Percentiles rank a stretch among this genome's conserved stretches.
phyloP scores from a whole-genome alignment of 805 yeast species.

The Pichia rugopelliculosa region DNA sequence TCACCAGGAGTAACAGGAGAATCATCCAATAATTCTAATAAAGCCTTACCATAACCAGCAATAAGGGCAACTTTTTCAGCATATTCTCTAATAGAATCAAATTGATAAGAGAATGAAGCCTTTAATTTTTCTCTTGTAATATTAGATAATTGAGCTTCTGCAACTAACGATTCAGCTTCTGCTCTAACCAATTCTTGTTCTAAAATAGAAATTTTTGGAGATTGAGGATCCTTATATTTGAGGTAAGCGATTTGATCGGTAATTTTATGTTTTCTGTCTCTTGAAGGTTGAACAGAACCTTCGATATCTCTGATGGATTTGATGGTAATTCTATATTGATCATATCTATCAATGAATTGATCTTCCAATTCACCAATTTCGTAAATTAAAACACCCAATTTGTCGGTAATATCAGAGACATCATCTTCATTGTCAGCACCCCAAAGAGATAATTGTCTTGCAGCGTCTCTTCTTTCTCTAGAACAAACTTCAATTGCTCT shows the following conservation, averaged over 20 bases:
- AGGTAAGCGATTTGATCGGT: slow-evolving; percentile 79
- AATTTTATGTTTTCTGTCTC: slow-evolving; percentile 80
- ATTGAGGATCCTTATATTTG: slow-evolving; percentile 80
- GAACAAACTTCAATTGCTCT: slow-evolving; percentile 72
- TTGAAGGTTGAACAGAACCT: slow-evolving; percentile 79
- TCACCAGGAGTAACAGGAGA: slow-evolving; percentile 88
- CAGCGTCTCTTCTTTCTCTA: slow-evolving; percentile 72
- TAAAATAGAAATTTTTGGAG: slow-evolving; percentile 70
- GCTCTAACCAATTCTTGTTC: slow-evolving; percentile 90
- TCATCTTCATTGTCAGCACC: slow-evolving; percentile 85
- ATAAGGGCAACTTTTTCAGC: slow-evolving; percentile 80
- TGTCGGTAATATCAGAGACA: slow-evolving; percentile 80
- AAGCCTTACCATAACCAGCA: slow-evolving; percentile 86
- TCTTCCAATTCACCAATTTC: slow-evolving; percentile 85
- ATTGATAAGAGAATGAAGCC: slow-evolving; percentile 77
- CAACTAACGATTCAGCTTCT: slow-evolving; percentile 86
- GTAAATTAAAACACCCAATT: slow-evolving; percentile 72
- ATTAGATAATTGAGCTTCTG: slow-evolving; percentile 85
- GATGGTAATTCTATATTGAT: slow-evolving; percentile 76
- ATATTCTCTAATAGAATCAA: slow-evolving; percentile 78
- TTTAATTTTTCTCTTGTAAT: slow-evolving; percentile 82
- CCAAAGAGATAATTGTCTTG: slow-evolving; percentile 78
- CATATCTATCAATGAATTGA: slow-evolving; percentile 79
- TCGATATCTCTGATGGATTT: slow-evolving; percentile 80
- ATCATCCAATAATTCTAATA: slow-evolving; percentile 75